These are phyloP conservation scores for Micractinium sp. DNA, from an alignment of 139 green algal genomes.

Conservation along the genomic window DNA sequence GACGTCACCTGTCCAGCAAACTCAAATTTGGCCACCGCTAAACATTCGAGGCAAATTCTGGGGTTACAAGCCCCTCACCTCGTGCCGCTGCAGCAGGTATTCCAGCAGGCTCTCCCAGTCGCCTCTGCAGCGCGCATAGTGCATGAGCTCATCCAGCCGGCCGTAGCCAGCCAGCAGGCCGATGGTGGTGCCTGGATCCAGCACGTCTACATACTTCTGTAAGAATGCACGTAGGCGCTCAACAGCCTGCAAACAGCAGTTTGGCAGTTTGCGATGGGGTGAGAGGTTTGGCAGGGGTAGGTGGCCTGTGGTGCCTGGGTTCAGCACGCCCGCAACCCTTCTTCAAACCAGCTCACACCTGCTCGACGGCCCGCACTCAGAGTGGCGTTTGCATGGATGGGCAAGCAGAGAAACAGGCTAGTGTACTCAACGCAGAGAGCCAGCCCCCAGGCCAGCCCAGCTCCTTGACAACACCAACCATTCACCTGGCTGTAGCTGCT, in stretches of 20 bases:
- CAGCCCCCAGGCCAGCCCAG: background rate
- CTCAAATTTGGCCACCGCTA: background rate
- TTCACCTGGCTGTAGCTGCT: slow-evolving; percentile 27
- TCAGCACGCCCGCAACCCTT: no score
- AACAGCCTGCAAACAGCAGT: background rate
- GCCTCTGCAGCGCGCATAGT: slow-evolving; percentile 76
- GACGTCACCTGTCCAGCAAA: background rate
- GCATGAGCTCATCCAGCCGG: slow-evolving; percentile 85
- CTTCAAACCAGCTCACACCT: no score
- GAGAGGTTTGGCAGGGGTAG: background rate
- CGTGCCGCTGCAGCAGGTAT: slow-evolving; percentile 73
- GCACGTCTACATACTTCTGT: slow-evolving; percentile 53
- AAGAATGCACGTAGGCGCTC: slow-evolving; percentile 39
- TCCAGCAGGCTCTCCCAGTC: slow-evolving; percentile 90
- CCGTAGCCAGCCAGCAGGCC: slow-evolving; percentile 87
- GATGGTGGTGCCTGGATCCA: slow-evolving; percentile 83
- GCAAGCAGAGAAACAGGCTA: background rate
- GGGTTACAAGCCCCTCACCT: slow-evolving; percentile 26
- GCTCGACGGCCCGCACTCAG: no score
- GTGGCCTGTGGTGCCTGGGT: no score
- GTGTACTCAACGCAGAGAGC: background rate
- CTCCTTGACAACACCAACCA: no score
- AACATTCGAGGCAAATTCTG: background rate
- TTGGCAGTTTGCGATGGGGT: no score
- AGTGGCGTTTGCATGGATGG: background rate